phyloP scores from a whole-genome alignment of 306 rosid species.

The Pueraria montana region DNA sequence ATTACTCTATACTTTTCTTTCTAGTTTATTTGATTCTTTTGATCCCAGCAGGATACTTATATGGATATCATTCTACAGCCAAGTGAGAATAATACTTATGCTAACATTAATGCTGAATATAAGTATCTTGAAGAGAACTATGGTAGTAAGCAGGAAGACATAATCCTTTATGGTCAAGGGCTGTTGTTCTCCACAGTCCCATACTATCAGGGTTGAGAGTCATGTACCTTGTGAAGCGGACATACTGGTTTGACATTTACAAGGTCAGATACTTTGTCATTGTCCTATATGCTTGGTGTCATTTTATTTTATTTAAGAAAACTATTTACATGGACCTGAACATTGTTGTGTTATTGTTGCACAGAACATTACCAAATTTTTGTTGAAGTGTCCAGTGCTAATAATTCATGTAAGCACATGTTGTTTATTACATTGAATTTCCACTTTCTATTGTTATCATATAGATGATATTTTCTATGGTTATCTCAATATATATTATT shows the following conservation, averaged over 20 bases:
- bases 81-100: constrained; percentile 88
- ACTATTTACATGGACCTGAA: constrained; percentile 42
- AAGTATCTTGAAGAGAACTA: constrained; percentile 86
- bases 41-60: constrained; percentile 21
- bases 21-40: constrained; percentile 26
- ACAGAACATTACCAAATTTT: constrained; percentile 92
- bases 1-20: constrained; percentile 34
- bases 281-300: neutral
- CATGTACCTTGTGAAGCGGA: constrained; percentile 92
- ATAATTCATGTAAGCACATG: constrained; percentile 80
- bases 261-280: constrained; percentile 64
- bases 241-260: constrained; percentile 94
- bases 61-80: constrained; percentile 66
- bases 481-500: too few relatives aligned
- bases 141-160: constrained; percentile 82
- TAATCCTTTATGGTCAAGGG: constrained; percentile 91
- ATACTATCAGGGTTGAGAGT: constrained; percentile 89
- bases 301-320: constrained; percentile 10
- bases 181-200: constrained; percentile 90
- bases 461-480: neutral
- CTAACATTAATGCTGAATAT: constrained; percentile 89
- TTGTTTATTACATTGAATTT: constrained; percentile 19
- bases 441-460: neutral
- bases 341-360: constrained; percentile 41
- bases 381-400: constrained; percentile 85